Percentiles rank a stretch among this genome's conserved stretches.
Conservation (phyloP, 257 asterid species). For the Capsicum rhomboideum region DNA sequence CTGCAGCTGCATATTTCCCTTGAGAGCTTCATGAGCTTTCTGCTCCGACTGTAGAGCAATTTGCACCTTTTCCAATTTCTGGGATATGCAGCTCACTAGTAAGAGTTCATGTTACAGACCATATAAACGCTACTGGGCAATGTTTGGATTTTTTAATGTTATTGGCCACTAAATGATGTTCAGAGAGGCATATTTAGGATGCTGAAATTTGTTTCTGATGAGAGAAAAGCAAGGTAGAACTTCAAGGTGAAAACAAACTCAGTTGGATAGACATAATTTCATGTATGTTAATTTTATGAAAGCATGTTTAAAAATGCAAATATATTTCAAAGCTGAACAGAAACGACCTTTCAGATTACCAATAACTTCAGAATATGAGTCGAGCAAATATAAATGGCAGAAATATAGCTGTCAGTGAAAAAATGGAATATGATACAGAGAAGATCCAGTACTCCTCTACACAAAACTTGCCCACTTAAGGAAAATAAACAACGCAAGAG, state of each 20-base stretch:
- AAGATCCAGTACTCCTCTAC: not conserved
- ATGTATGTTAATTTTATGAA: not conserved
- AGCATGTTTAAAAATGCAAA: not conserved
- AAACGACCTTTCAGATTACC: not conserved
- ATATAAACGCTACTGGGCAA: not conserved
- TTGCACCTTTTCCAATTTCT: constrained; percentile 64
- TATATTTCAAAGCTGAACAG: not conserved
- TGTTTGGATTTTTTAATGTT: not conserved
- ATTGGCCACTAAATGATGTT: not conserved
- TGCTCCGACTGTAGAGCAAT: constrained; percentile 36
- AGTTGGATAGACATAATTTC: not conserved
- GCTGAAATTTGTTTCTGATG: not conserved
- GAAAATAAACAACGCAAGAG: not conserved
- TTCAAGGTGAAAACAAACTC: not conserved
- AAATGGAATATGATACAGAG: not conserved
- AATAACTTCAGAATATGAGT: not conserved
- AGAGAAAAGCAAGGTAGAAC: not conserved
- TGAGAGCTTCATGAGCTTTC: constrained; percentile 28
- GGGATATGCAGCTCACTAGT: constrained; percentile 1
- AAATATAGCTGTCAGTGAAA: not conserved
- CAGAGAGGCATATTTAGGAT: not conserved
- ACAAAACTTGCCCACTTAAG: not conserved
- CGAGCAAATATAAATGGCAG: not conserved
- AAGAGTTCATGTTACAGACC: not conserved
- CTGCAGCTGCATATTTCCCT: constrained; percentile 46